Conservation (phyloP, 148 eudicot species). For the Suaeda aralocaspica region DNA sequence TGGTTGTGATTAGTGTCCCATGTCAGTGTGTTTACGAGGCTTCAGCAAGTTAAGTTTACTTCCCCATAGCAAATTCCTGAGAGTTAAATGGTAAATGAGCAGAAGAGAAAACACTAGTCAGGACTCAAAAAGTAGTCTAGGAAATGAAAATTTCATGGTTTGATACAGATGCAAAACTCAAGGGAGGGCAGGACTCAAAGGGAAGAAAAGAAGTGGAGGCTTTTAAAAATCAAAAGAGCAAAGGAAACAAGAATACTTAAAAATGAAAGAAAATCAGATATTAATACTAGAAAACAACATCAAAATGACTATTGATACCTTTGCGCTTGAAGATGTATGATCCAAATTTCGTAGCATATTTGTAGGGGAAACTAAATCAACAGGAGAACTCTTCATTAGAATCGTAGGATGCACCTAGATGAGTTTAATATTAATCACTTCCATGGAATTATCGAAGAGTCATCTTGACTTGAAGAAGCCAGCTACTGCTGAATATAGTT, state of each 20-base stretch:
- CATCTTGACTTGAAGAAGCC: conserved; percentile 58
- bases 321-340: conserved; percentile 8
- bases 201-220: not conserved
- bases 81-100: not conserved
- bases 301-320: not conserved
- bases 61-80: not conserved
- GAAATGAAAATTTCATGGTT: not conserved
- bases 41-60: conserved; percentile 5
- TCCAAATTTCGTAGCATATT: conserved; percentile 10
- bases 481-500: conserved; percentile 72
- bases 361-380: conserved; percentile 1
- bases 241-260: not conserved
- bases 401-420: conserved; percentile 10
- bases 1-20: not conserved
- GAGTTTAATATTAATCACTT: not conserved
- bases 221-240: no score
- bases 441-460: not conserved
- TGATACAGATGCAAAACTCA: not conserved
- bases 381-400: conserved; percentile 1
- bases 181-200: no score
- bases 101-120: not conserved
- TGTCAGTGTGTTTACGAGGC: not conserved
- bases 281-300: not conserved
- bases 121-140: no score
- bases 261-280: not conserved